These are phyloP conservation scores for Atractiella rhizophila DNA, from an alignment of 768 basidiomycete genomes.

Conservation along the genomic window DNA sequence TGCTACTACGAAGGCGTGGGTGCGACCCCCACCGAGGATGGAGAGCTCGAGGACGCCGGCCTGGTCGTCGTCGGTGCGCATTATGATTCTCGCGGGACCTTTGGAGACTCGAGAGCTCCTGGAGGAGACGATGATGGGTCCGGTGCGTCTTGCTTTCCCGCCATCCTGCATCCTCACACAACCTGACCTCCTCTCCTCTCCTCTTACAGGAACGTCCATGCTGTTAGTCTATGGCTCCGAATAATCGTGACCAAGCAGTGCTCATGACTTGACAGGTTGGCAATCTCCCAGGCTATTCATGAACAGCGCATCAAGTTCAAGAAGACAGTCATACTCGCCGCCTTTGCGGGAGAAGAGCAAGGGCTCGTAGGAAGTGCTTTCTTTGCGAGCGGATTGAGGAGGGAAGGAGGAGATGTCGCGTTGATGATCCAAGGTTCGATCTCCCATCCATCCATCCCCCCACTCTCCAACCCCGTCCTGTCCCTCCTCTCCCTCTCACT, in stretches of 20 bases:
- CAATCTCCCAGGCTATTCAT: constrained; percentile 12
- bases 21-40: too few species aligned
- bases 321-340: constrained; percentile 12
- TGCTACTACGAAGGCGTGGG: too few species aligned
- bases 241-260: not conserved
- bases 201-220: constrained; percentile 3
- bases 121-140: constrained; percentile 10
- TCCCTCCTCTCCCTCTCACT: not conserved
- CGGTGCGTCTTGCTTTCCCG: constrained; percentile 1
- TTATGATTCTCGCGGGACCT: constrained; percentile 16
- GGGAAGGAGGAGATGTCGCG: constrained; percentile 4
- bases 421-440: constrained; percentile 12
- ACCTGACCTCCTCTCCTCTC: constrained; percentile 10
- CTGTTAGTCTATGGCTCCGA: not conserved
- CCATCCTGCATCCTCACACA: not conserved
- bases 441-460: too few species aligned
- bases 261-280: constrained; percentile 8
- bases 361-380: constrained; percentile 13
- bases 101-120: constrained; percentile 7
- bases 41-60: too few species aligned
- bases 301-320: constrained; percentile 6
- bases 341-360: constrained; percentile 19
- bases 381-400: constrained; percentile 8
- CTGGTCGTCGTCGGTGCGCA: constrained; percentile 15
- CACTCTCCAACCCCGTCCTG: constrained; percentile 10